Evolutionary conservation across 2,329 filamentous ascomycete species (phyloP), one percentile per base, ranked within the genome.

Genomic region (Cordyceps javanica): DNA sequence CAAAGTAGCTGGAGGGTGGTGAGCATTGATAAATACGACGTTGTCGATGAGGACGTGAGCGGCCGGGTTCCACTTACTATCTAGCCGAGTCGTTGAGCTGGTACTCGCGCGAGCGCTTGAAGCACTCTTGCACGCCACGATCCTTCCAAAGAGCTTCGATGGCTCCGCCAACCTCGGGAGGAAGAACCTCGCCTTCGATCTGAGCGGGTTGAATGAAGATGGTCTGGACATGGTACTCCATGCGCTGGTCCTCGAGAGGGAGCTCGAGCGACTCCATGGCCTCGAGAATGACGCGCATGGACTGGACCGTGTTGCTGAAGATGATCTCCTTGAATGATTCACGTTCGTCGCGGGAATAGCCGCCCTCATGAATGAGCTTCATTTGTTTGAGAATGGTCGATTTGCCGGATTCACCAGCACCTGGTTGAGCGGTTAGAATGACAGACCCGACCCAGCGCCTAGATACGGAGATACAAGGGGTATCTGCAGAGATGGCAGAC

Each of bases 331-430:
- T 86, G 78, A 87, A 87, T 6, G 82, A 86, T 70, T 87, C 83
- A 62, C 83, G 80, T 72, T 87, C 84, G 65, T 97, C 94, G 73
- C 93, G 89, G 62, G 94, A 97, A 80, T 97, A 99, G 66, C 94
- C 93, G 63, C 94, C 94, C 81, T 99, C 94, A 75, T 99, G 91
- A 70, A 99, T 99, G 70, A 99, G 89, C 82, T 97, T 99, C 94
- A 99, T 97, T 80, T 97, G 93, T 80, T 97, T 97, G 64, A 97
- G 85, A 62, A 97, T 93, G 5, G 93, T 97, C 7, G 93, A 97
- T 75, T 97, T 99, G 68, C 94, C 75, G 60, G 75, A 75, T 92
- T 99, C 94, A 88, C 94, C 93, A 77, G 94, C 94, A 82, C 91
- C 58, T 60, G 30, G 9, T 19, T 30, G 25, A 3, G 16, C 16